Percentiles rank a stretch among this genome's conserved stretches.
These are phyloP conservation scores for Mucor indicus DNA, from an alignment of 371 early-diverging fungal genomes.

Conservation along the genomic window DNA sequence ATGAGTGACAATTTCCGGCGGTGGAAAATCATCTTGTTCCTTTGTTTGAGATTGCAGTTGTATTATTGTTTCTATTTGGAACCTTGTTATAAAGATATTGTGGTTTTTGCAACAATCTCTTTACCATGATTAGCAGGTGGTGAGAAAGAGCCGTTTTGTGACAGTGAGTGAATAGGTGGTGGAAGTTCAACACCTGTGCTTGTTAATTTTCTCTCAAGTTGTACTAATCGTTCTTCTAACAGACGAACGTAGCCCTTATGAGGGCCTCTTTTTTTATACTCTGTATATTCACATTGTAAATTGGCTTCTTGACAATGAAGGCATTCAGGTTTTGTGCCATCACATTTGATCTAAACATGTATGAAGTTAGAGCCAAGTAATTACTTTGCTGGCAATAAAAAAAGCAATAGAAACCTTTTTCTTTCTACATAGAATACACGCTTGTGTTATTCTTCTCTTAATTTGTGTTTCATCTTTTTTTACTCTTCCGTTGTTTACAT, in stretches of 20 bases:
- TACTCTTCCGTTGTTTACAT: too few relatives aligned
- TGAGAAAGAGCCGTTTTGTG: too few relatives aligned
- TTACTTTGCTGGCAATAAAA: neutral
- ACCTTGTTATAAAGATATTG: too few relatives aligned
- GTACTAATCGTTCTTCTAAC: conserved; percentile 66
- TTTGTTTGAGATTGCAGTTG: neutral
- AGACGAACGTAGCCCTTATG: conserved; percentile 77
- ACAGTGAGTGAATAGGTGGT: conserved; percentile 1
- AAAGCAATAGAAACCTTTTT: conserved; percentile 56
- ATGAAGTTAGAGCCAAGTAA: neutral
- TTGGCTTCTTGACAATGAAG: conserved; percentile 70
- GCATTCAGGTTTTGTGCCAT: conserved; percentile 81
- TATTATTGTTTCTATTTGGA: too few relatives aligned
- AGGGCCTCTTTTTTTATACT: conserved; percentile 79
- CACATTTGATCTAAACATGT: conserved; percentile 63
- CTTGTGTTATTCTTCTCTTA: conserved; percentile 65
- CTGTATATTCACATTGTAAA: conserved; percentile 68
- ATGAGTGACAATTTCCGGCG: conserved; percentile 48
- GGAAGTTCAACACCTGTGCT: conserved; percentile 11
- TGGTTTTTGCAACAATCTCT: too few relatives aligned
- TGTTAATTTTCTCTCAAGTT: conserved; percentile 59
- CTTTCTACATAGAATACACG: conserved; percentile 77
- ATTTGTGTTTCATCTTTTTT: conserved; percentile 1
- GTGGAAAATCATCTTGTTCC: conserved; percentile 30
- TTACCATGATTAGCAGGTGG: too few relatives aligned